Evolutionary conservation across 2,329 filamentous ascomycete genomes (phyloP).

Genomic region (Botryotinia narcissicola): DNA sequence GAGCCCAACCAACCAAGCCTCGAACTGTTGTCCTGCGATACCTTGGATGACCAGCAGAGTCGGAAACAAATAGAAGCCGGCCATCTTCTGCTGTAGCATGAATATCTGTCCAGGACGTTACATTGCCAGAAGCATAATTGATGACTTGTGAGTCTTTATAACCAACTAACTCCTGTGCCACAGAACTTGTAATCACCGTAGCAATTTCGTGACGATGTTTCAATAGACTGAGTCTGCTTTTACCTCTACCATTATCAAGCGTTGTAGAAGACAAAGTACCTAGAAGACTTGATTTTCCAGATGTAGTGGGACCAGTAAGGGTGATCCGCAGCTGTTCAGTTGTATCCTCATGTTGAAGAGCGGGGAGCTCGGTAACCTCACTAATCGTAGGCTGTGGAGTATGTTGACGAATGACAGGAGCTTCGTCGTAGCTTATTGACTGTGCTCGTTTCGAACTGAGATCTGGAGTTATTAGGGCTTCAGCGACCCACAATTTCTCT

Average conservation of each 20-base stretch:
- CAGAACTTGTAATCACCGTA: conserved; percentile 89
- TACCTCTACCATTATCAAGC: conserved; percentile 88
- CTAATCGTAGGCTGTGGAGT: conserved; percentile 7
- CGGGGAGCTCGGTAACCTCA: background rate
- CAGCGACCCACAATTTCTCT: conserved; percentile 78
- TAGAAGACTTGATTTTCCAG: conserved; percentile 87
- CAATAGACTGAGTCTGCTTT: conserved; percentile 80
- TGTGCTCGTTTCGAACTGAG: conserved; percentile 44
- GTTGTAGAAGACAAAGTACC: conserved; percentile 85
- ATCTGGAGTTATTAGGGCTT: conserved; percentile 81
- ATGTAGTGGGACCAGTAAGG: conserved; percentile 82
- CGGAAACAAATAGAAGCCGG: conserved; percentile 81
- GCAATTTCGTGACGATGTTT: conserved; percentile 92
- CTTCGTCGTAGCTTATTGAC: background rate
- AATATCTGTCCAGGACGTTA: conserved; percentile 92
- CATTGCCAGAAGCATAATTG: conserved; percentile 83
- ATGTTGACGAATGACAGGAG: conserved; percentile 5
- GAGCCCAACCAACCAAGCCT: conserved; percentile 91
- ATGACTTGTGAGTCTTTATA: conserved; percentile 65
- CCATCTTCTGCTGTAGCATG: conserved; percentile 73
- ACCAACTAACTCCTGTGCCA: conserved; percentile 89
- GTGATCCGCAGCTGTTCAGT: conserved; percentile 78
- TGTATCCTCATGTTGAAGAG: conserved; percentile 17
- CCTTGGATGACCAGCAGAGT: conserved; percentile 86
- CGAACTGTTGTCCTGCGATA: conserved; percentile 87